Evolutionary conservation across 805 yeast species (phyloP).

Genomic region (Sungouiozyma ichnusensis): DNA sequence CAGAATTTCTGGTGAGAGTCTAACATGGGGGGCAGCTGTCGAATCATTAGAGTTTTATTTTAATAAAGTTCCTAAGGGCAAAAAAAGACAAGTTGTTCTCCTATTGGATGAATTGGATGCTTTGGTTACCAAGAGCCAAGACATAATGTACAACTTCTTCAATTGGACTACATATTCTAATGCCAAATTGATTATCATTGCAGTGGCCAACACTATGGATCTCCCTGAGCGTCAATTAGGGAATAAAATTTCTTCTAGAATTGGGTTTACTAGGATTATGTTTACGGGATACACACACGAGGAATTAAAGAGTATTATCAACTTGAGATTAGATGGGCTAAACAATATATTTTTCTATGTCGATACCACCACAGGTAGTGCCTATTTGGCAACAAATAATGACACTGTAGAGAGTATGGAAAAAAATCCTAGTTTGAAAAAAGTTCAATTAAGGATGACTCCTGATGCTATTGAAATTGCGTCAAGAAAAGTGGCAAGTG

Average conservation of each 20-base stretch:
- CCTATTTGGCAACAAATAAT: constrained; percentile 20
- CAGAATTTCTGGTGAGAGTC: constrained; percentile 48
- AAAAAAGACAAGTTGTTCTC: constrained; percentile 47
- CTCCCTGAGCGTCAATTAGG: constrained; percentile 81
- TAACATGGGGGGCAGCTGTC: constrained; percentile 56
- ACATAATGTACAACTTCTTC: constrained; percentile 88
- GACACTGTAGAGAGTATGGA: constrained; percentile 8
- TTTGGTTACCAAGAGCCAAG: constrained; percentile 64
- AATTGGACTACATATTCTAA: constrained; percentile 88
- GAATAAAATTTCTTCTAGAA: constrained; percentile 81
- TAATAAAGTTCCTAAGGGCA: constrained; percentile 27
- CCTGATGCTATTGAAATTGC: constrained; percentile 85
- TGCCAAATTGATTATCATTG: constrained; percentile 77
- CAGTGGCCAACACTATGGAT: constrained; percentile 97
- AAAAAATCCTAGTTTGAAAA: constrained; percentile 14
- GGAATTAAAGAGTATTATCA: constrained; percentile 67
- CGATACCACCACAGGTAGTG: constrained; percentile 30
- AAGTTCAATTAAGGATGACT: constrained; percentile 31
- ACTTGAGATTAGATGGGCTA: constrained; percentile 49
- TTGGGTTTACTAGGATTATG: constrained; percentile 79
- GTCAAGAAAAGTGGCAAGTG: constrained; percentile 87
- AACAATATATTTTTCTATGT: constrained; percentile 29
- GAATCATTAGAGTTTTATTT: constrained; percentile 64
- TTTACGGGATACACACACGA: constrained; percentile 81
- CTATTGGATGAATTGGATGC: constrained; percentile 91